These are phyloP conservation scores for Phyllosticta citribraziliensis DNA, from an alignment of 2,329 filamentous ascomycete genomes.

Conservation along the genomic window DNA sequence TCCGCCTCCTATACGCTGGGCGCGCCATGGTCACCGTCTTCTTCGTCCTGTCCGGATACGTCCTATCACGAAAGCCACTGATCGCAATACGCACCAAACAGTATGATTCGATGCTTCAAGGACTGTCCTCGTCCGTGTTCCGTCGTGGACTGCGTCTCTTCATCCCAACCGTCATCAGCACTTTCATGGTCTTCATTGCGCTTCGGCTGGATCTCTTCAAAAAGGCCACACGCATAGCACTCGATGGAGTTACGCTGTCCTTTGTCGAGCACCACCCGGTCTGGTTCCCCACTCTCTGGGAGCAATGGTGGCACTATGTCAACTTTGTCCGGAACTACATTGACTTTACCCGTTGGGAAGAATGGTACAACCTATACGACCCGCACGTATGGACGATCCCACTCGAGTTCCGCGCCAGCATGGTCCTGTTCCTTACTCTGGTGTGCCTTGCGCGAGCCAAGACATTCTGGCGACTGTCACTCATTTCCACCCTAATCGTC, in stretches of 20 bases:
- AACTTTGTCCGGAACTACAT: slow-evolving; percentile 16
- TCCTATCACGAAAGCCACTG: slow-evolving; percentile 40
- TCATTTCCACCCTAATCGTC: slow-evolving; percentile 11
- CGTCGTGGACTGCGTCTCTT: slow-evolving; percentile 42
- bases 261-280: slow-evolving; percentile 11
- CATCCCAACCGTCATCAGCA: slow-evolving; percentile 45
- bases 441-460: slow-evolving; percentile 12
- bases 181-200: slow-evolving; percentile 31
- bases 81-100: slow-evolving; percentile 34
- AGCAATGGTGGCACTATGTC: slow-evolving; percentile 23
- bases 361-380: slow-evolving; percentile 18
- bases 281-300: slow-evolving; percentile 15
- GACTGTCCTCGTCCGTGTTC: slow-evolving; percentile 40
- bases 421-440: slow-evolving; percentile 17
- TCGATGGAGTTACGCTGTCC: slow-evolving; percentile 15
- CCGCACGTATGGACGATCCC: slow-evolving; percentile 29
- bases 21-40: slow-evolving; percentile 46
- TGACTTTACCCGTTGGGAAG: slow-evolving; percentile 7
- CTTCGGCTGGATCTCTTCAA: slow-evolving; percentile 15
- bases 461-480: slow-evolving; percentile 13
- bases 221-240: slow-evolving; percentile 17
- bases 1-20: slow-evolving; percentile 52
- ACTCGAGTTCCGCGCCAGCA: slow-evolving; percentile 35
- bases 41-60: slow-evolving; percentile 45
- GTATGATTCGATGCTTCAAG: slow-evolving; percentile 30